A percentile compares a stretch with the other conserved stretches of the same genome.
These are phyloP conservation scores for Rhynchospora pubera DNA, from an alignment of 176 grass and related monocot species.

Conservation along the genomic window DNA sequence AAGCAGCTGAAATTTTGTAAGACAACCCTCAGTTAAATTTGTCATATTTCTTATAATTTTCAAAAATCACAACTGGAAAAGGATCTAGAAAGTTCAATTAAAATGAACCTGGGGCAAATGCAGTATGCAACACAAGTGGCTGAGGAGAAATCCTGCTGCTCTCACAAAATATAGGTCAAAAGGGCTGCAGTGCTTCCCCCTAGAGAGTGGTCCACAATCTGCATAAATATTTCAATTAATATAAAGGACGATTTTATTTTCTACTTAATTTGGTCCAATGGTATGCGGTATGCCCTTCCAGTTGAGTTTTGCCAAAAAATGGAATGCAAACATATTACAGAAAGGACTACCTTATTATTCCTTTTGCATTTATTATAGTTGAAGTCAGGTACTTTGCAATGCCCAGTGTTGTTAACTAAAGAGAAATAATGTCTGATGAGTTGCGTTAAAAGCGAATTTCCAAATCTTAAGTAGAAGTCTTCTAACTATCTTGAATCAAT, in stretches of 20 bases:
- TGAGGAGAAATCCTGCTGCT: no score
- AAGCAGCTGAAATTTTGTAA: constrained; percentile 54
- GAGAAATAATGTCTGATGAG: no score
- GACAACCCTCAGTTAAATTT: constrained; percentile 12
- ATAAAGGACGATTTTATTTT: background rate
- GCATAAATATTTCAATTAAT: constrained; percentile 27
- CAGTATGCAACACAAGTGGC: constrained; percentile 64
- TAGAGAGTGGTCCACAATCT: constrained; percentile 91
- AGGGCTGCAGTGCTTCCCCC: constrained; percentile 90
- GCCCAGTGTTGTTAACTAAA: background rate
- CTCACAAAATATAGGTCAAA: no score
- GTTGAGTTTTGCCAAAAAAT: background rate
- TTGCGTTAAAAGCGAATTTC: no score
- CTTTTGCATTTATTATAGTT: background rate
- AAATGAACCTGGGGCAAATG: constrained; percentile 89
- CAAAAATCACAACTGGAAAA: background rate
- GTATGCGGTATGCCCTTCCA: background rate
- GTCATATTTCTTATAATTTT: background rate
- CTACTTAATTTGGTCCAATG: background rate
- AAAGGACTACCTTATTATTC: background rate
- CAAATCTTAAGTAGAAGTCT: background rate
- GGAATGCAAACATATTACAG: background rate
- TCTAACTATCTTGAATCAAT: constrained; percentile 24
- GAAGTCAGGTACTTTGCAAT: background rate
- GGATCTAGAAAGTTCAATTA: background rate